Base-by-base conservation (phyloP, 2,329 filamentous ascomycete genomes). In the Fusarium bulbicola region DNA sequence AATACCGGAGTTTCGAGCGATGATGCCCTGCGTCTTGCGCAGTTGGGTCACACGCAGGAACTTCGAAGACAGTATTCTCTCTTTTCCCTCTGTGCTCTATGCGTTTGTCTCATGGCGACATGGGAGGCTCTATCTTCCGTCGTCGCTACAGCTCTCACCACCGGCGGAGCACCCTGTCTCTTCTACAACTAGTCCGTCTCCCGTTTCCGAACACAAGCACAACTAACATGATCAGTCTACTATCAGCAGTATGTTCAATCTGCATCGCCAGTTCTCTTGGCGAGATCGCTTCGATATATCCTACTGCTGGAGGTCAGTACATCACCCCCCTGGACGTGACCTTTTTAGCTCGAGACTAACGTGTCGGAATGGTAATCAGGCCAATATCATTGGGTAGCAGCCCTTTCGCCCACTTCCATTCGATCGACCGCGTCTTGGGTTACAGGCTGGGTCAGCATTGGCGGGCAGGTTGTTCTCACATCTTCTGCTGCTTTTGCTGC, bases 121-220 rank as follows among this genome's bases (percentile, higher is more conserved):
- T 87, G 85, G 85, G 86, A 87, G 62, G 85, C 85, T 2, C 74
- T 86, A 7, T 83, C 83, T 0, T 83, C 82, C 3, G 85, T 87
- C 9, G 80, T 87, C 16, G 81, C 83, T 6, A 80, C 80, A 7
- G 85, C 85, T 4, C 70, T 87, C 36, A 80, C 80, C 5, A 84
- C 81, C 47, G 85, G 85, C 0, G 85, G 85, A 37, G 83, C 85
- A 2, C 84, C 84, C 4, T 85, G 84, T 67, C 74, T 85, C 2
- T 85, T 86, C 50, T 86, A 83, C 30, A 75, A 75, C 18, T 59
- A 57, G 73, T 75, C 43, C 16, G 73, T 63, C 30, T 10, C 4
- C 20, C 14, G 3, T 5, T 6, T 2, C 6, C 14, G 6, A 7
- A 7, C 21, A 9, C 2, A 5, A 3, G 0, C 11, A 7, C 2